Evolutionary conservation across 192 early-diverging fungal species (phyloP).

Genomic region (Radiomyces spectabilis): DNA sequence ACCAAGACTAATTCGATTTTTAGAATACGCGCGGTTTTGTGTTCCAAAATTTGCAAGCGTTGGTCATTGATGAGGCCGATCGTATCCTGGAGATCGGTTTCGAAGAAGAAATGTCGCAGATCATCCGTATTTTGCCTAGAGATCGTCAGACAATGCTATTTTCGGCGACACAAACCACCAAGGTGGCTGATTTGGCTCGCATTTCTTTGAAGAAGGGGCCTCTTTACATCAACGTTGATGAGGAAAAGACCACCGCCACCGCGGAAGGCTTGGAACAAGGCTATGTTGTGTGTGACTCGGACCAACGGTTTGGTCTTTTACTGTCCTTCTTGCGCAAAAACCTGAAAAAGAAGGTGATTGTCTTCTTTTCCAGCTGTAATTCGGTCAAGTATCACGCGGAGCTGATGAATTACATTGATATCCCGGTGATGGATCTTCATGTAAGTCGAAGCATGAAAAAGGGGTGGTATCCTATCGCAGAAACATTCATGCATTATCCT

Average conservation of each 20-base stretch:
- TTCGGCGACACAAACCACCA: slow-evolving; percentile 98
- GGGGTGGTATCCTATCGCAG: neutral
- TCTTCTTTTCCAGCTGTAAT: slow-evolving; percentile 96
- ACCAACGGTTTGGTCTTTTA: slow-evolving; percentile 88
- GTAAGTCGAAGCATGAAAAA: slow-evolving; percentile 32
- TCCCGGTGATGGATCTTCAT: slow-evolving; percentile 94
- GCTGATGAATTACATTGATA: slow-evolving; percentile 97
- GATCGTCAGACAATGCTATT: slow-evolving; percentile 97
- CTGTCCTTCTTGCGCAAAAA: slow-evolving; percentile 97
- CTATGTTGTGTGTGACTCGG: slow-evolving; percentile 89
- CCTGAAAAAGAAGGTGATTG: slow-evolving; percentile 94
- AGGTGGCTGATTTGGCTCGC: slow-evolving; percentile 94
- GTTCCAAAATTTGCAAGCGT: slow-evolving; percentile 86
- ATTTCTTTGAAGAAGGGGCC: slow-evolving; percentile 94
- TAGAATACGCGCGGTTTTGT: slow-evolving; percentile 92
- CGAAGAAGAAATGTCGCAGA: slow-evolving; percentile 97
- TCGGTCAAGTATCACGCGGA: slow-evolving; percentile 97
- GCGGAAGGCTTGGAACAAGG: slow-evolving; percentile 95
- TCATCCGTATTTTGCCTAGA: slow-evolving; percentile 85
- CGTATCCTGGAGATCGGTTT: slow-evolving; percentile 97
- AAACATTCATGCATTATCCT: too few species aligned
- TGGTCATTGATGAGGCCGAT: slow-evolving; percentile 96
- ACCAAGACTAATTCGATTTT: neutral
- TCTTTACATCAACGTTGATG: slow-evolving; percentile 99
- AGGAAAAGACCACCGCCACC: slow-evolving; percentile 89